Evolutionary conservation across 2,329 filamentous ascomycete species (phyloP).

Genomic region (Emericellopsis cladophorae): DNA sequence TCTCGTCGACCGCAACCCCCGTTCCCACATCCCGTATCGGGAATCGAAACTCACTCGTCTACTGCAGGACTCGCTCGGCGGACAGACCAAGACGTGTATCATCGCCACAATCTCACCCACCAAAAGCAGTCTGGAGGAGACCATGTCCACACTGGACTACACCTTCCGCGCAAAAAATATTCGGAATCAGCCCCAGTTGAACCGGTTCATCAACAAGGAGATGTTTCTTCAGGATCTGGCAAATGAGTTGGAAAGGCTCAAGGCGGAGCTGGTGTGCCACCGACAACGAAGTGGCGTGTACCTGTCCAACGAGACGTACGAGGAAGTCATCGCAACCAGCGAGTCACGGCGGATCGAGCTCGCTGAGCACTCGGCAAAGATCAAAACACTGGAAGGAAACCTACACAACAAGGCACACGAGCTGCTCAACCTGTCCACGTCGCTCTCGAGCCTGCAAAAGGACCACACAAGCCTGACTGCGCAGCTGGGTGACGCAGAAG

Average conservation of each 20-base stretch:
- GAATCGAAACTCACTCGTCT: conserved; percentile 94
- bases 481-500: conserved; percentile 67
- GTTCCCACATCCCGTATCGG: conserved; percentile 73
- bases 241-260: conserved; percentile 83
- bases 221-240: conserved; percentile 85
- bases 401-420: conserved; percentile 90
- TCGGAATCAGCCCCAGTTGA: conserved; percentile 92
- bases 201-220: conserved; percentile 85
- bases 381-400: conserved; percentile 84
- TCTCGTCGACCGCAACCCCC: conserved; percentile 64
- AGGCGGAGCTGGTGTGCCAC: conserved; percentile 85
- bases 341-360: conserved; percentile 84
- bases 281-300: conserved; percentile 93
- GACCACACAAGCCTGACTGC: conserved; percentile 69
- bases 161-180: conserved; percentile 98
- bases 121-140: conserved; percentile 92
- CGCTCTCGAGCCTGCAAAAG: conserved; percentile 78
- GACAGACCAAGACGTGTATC: conserved; percentile 94
- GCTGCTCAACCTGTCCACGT: conserved; percentile 72
- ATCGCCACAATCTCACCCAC: conserved; percentile 93
- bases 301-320: conserved; percentile 75
- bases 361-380: conserved; percentile 84
- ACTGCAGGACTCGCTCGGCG: conserved; percentile 91
- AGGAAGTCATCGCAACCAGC: conserved; percentile 83
- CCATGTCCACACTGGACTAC: conserved; percentile 95